Evolutionary conservation across 176 grass and related monocot species (phyloP).

Genomic region (Ampelocalamus luodianensis): DNA sequence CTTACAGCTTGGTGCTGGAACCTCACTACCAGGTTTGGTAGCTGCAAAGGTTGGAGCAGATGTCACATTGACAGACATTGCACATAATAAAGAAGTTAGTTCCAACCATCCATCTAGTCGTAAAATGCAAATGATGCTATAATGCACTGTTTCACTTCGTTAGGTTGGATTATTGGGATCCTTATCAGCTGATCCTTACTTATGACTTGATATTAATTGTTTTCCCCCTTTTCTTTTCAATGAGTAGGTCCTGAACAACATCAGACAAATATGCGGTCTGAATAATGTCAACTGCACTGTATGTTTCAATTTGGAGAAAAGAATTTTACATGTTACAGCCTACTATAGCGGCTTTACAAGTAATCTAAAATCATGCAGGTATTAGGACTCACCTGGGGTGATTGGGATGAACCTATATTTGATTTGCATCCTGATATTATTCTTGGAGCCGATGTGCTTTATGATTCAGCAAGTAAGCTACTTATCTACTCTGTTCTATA

Average conservation of each 20-base stretch:
- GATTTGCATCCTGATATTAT: conserved; percentile 75
- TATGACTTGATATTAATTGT: background rate
- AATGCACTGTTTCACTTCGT: background rate
- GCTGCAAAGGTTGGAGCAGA: conserved; percentile 74
- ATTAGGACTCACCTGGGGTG: conserved; percentile 76
- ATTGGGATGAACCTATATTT: conserved; percentile 70
- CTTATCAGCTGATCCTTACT: conserved; percentile 13
- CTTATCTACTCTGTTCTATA: background rate
- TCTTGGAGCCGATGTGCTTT: conserved; percentile 87
- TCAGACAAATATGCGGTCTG: conserved; percentile 61
- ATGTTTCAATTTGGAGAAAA: conserved; percentile 32
- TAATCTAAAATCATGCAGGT: conserved; percentile 48
- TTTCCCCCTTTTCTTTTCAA: conserved; percentile 16
- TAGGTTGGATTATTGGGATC: background rate
- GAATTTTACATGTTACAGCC: background rate
- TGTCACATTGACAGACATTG: conserved; percentile 78
- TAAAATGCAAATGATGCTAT: background rate
- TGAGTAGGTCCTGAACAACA: conserved; percentile 73
- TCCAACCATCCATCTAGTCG: background rate
- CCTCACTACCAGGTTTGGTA: conserved; percentile 78
- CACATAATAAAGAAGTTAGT: conserved; percentile 57
- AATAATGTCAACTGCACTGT: conserved; percentile 60
- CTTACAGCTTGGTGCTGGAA: conserved; percentile 72
- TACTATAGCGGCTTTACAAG: background rate
- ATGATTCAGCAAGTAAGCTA: conserved; percentile 67